These are phyloP conservation scores for Cornus controversa DNA, from an alignment of 148 eudicot species.

Conservation along the genomic window DNA sequence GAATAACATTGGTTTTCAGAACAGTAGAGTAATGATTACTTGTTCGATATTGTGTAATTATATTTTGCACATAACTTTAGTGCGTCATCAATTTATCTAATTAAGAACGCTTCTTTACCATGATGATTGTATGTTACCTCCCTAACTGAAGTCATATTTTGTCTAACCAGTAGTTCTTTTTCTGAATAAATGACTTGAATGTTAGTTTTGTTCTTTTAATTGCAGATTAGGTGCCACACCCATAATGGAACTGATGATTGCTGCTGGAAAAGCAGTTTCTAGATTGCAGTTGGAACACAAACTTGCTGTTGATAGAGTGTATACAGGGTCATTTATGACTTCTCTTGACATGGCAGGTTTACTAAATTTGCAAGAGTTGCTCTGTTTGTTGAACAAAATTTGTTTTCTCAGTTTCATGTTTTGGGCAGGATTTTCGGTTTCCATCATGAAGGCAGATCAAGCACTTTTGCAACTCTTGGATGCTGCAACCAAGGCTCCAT, in stretches of 20 bases:
- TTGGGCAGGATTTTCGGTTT: constrained; percentile 74
- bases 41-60: too few species aligned
- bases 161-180: background rate
- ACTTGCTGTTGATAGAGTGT: constrained; percentile 94
- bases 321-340: constrained; percentile 96
- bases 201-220: constrained; percentile 13
- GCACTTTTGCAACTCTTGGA: constrained; percentile 68
- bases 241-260: constrained; percentile 88
- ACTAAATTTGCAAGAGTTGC: constrained; percentile 12
- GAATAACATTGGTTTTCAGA: too few species aligned
- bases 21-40: too few species aligned
- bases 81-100: too few species aligned
- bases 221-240: constrained; percentile 93
- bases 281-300: constrained; percentile 91
- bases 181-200: constrained; percentile 12
- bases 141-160: background rate
- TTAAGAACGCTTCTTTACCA: too few species aligned
- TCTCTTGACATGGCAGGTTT: constrained; percentile 95
- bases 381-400: constrained; percentile 13
- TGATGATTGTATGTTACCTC: too few species aligned
- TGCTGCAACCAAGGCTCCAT: constrained; percentile 90
- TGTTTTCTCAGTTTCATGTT: constrained; percentile 10
- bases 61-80: too few species aligned
- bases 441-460: constrained; percentile 85
- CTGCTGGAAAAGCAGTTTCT: constrained; percentile 92